Conservation (phyloP, 2,329 filamentous ascomycete species). For the Knufia petricola region DNA sequence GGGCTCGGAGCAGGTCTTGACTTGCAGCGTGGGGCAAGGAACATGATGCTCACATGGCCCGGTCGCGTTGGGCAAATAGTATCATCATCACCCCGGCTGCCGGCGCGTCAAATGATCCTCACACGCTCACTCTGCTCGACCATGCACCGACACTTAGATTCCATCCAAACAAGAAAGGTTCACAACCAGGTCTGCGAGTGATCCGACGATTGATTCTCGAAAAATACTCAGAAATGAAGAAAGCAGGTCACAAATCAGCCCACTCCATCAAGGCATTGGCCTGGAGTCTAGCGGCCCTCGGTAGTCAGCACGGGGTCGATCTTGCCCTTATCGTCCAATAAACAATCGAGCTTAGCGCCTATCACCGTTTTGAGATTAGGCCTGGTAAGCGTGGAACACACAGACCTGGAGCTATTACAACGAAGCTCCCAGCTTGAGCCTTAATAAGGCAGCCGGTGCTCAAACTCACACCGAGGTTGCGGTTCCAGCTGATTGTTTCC, state of each 20-base stretch:
- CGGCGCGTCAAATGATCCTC: neutral
- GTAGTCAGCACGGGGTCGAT: neutral
- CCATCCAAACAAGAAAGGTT: too few relatives aligned
- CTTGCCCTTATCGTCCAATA: too few relatives aligned
- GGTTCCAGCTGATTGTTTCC: conserved; percentile 11
- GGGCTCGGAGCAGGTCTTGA: neutral
- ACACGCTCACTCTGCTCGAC: too few relatives aligned
- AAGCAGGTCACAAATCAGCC: too few relatives aligned
- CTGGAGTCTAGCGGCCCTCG: too few relatives aligned
- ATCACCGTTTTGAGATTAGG: neutral
- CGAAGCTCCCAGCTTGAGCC: neutral
- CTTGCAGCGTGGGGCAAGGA: neutral
- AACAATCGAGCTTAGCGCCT: too few relatives aligned
- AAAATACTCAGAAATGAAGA: too few relatives aligned
- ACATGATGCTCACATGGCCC: neutral
- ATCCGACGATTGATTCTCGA: too few relatives aligned
- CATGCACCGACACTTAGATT: too few relatives aligned
- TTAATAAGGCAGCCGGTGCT: neutral
- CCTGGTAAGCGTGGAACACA: too few relatives aligned
- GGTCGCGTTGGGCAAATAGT: neutral
- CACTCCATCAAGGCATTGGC: too few relatives aligned
- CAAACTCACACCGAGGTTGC: conserved; percentile 7
- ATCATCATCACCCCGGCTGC: neutral
- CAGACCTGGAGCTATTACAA: neutral
- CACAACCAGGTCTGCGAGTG: too few relatives aligned